Evolutionary conservation across 805 yeast species (phyloP).

Genomic region (Pichia heedii): DNA sequence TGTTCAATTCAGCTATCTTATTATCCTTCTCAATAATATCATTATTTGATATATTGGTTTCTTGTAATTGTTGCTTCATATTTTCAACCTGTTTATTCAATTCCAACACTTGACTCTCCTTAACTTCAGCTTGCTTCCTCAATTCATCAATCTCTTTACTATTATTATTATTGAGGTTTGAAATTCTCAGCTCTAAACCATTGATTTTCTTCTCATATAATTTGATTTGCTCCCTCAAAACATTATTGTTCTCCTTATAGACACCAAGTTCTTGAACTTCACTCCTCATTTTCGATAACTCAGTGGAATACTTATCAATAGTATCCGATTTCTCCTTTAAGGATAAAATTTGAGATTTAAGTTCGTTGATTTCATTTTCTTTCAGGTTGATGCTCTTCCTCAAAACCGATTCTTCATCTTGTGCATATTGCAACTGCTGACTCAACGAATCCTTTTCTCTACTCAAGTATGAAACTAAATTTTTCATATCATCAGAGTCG

Average conservation of each 20-base stretch:
- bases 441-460: slow-evolving; percentile 68
- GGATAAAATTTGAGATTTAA: slow-evolving; percentile 38
- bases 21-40: slow-evolving; percentile 13
- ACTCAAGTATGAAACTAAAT: slow-evolving; percentile 54
- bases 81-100: slow-evolving; percentile 47
- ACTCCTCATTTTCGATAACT: slow-evolving; percentile 20
- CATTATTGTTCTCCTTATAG: slow-evolving; percentile 23
- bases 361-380: slow-evolving; percentile 42
- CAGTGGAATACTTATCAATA: slow-evolving; percentile 15
- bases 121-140: slow-evolving; percentile 31
- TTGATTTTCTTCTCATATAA: slow-evolving; percentile 7
- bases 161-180: neutral
- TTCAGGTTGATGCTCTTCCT: slow-evolving; percentile 41
- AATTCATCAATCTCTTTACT: slow-evolving; percentile 15
- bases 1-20: slow-evolving; percentile 11
- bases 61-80: slow-evolving; percentile 47
- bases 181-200: slow-evolving; percentile 14
- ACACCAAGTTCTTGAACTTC: slow-evolving; percentile 22
- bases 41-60: slow-evolving; percentile 24
- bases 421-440: slow-evolving; percentile 42
- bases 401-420: slow-evolving; percentile 46
- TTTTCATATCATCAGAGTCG: slow-evolving; percentile 32
- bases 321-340: slow-evolving; percentile 18
- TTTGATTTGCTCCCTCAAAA: slow-evolving; percentile 18
- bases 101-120: slow-evolving; percentile 39